Conservation (phyloP, 352 stramenopile species). For the Globisporangium emineosum region DNA sequence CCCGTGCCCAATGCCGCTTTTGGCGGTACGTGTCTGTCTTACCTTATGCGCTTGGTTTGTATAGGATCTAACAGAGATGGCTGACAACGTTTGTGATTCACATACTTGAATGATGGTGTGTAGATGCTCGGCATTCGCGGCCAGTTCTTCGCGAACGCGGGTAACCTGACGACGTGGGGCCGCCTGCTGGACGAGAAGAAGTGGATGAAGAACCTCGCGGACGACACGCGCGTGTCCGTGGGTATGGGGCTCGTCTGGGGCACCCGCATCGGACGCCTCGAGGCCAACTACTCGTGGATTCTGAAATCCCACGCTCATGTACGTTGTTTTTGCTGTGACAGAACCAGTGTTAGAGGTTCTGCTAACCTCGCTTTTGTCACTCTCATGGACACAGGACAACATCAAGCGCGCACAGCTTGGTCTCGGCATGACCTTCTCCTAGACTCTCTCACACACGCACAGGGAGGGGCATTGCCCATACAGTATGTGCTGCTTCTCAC, state of each 20-base stretch:
- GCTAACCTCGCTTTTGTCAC: conserved; percentile 5
- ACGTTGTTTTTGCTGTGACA: too few relatives aligned
- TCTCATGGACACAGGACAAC: conserved; percentile 54
- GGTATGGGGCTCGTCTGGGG: conserved; percentile 86
- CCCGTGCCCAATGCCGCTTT: conserved; percentile 74
- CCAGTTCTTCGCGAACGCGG: conserved; percentile 89
- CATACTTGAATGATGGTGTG: conserved; percentile 6
- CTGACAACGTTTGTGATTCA: neutral
- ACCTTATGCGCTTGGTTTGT: neutral
- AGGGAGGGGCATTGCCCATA: neutral
- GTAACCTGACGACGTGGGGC: conserved; percentile 88
- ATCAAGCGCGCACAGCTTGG: conserved; percentile 84
- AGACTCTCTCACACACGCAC: conserved; percentile 18
- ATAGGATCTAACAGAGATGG: neutral
- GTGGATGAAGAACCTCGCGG: conserved; percentile 86
- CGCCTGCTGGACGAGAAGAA: conserved; percentile 84
- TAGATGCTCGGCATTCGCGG: conserved; percentile 82
- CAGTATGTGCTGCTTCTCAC: neutral
- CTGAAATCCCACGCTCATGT: conserved; percentile 78
- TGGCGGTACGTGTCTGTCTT: conserved; percentile 51
- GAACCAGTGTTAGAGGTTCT: neutral
- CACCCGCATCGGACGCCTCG: conserved; percentile 82
- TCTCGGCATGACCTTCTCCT: conserved; percentile 83
- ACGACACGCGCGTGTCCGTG: conserved; percentile 85
- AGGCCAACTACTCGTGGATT: conserved; percentile 92